Percentiles rank a stretch among this genome's conserved stretches.
phyloP scores from a whole-genome alignment of 1,284 basidiomycete genomes.

The Microbotryomycetes sp. region DNA sequence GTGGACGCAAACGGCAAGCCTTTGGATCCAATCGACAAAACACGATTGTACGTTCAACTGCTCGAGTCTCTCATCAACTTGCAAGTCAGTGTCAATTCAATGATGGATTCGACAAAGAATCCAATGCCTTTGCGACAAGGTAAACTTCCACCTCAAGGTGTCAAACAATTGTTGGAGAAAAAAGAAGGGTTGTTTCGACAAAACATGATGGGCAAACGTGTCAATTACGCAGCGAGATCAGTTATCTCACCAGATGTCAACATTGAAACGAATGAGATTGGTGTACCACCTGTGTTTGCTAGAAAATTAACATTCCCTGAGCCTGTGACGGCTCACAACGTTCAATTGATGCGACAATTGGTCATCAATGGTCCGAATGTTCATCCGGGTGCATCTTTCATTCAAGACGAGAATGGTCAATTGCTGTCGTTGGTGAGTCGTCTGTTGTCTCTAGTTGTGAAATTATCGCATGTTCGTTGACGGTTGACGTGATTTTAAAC shows the following conservation, averaged over 20 bases:
- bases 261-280: conserved; percentile 98
- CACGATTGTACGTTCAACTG: conserved; percentile 61
- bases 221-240: conserved; percentile 97
- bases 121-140: conserved; percentile 77
- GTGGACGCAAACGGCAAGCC: conserved; percentile 35
- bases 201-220: conserved; percentile 99
- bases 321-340: conserved; percentile 87
- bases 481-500: neutral
- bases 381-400: conserved; percentile 89
- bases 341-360: conserved; percentile 78
- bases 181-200: conserved; percentile 98
- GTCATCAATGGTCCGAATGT: conserved; percentile 86
- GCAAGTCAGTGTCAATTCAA: conserved; percentile 92
- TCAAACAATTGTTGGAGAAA: conserved; percentile 97
- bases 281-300: conserved; percentile 95
- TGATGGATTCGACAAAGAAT: conserved; percentile 96
- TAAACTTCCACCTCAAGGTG: conserved; percentile 84
- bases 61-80: conserved; percentile 80
- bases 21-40: conserved; percentile 46
- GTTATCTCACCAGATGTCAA: conserved; percentile 99
- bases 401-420: conserved; percentile 91
- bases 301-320: conserved; percentile 96
- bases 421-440: conserved; percentile 65
- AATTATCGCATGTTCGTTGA: neutral
- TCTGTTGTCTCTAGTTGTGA: neutral